Evolutionary conservation across 2,329 filamentous ascomycete genomes (phyloP).

Genomic region (Calonectria naviculata): DNA sequence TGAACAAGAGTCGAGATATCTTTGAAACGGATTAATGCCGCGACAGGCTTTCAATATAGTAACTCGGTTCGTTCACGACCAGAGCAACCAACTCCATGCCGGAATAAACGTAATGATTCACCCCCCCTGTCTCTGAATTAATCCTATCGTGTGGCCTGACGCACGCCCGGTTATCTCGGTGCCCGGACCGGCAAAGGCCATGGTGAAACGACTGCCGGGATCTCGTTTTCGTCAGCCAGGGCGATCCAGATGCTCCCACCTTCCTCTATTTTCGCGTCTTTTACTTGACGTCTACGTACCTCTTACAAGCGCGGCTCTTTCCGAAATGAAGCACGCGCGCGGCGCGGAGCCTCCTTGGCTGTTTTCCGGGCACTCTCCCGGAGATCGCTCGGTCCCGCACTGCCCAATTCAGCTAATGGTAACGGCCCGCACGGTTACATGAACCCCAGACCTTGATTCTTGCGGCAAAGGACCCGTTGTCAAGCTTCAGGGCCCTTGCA

Average conservation of each 20-base stretch:
- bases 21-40: neutral
- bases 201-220: conserved; percentile 8
- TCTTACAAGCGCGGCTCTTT: conserved; percentile 1
- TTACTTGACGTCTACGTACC: conserved; percentile 2
- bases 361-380: conserved; percentile 5
- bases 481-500: neutral
- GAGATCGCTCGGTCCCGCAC: conserved; percentile 17
- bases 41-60: neutral
- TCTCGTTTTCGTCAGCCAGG: conserved; percentile 8
- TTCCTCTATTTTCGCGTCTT: conserved; percentile 3
- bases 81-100: neutral
- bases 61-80: neutral
- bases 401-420: conserved; percentile 10
- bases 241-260: neutral
- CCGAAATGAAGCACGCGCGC: conserved; percentile 3
- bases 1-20: neutral
- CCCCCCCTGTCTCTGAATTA: neutral
- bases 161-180: conserved; percentile 2
- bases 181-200: neutral
- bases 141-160: neutral
- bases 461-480: neutral
- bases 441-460: neutral
- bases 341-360: neutral
- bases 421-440: neutral
- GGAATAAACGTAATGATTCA: neutral